Percentiles rank a stretch among this genome's conserved stretches.
phyloP scores from a whole-genome alignment of 495 filamentous ascomycete genomes.

The Parathielavia appendiculata region DNA sequence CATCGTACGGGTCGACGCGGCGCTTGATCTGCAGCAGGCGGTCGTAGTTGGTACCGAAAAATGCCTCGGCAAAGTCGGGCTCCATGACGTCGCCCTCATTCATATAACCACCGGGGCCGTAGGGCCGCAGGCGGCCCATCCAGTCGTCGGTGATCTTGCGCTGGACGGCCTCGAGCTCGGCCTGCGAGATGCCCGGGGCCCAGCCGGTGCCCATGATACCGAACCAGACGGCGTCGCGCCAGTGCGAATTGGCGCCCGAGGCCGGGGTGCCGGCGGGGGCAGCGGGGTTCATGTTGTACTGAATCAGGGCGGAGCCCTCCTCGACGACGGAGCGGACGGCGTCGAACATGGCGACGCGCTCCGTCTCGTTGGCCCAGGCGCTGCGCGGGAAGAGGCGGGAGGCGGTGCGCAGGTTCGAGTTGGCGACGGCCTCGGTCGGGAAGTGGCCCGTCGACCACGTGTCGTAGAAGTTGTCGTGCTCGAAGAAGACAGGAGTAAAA shows the following conservation, averaged over 20 bases:
- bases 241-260: constrained; percentile 22
- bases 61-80: constrained; percentile 57
- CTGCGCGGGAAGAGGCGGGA: constrained; percentile 39
- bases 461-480: constrained; percentile 22
- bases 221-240: constrained; percentile 23
- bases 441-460: constrained; percentile 19
- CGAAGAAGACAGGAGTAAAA: constrained; percentile 26
- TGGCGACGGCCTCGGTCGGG: constrained; percentile 18
- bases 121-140: constrained; percentile 13
- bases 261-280: constrained; percentile 13
- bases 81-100: constrained; percentile 56
- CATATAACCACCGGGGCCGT: constrained; percentile 40
- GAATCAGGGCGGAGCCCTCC: constrained; percentile 21
- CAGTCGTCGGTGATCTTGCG: constrained; percentile 29
- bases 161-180: constrained; percentile 12
- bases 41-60: constrained; percentile 51
- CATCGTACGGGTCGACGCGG: constrained; percentile 45
- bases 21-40: constrained; percentile 46
- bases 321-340: constrained; percentile 20
- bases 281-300: constrained; percentile 23
- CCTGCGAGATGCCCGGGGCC: constrained; percentile 5
- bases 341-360: constrained; percentile 22
- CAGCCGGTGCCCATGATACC: constrained; percentile 16
- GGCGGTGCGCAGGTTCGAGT: constrained; percentile 30
- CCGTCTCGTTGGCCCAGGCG: constrained; percentile 17